A percentile compares a stretch with the other conserved stretches of the same genome.
These are phyloP conservation scores for Cyberlindnera nakhonratchasimensis DNA, from an alignment of 805 yeast species.

Conservation along the genomic window DNA sequence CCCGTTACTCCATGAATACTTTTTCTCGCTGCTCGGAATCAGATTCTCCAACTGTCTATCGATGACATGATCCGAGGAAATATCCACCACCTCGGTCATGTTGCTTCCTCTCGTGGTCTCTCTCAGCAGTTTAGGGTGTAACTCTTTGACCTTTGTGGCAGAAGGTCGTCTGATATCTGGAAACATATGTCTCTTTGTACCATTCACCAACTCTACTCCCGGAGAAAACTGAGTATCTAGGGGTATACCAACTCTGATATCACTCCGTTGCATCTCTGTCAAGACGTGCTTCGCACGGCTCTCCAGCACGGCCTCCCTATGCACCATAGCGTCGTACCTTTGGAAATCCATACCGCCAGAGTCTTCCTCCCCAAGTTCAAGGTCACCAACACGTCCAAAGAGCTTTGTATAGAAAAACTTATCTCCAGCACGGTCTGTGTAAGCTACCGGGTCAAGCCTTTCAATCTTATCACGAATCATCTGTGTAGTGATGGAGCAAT, in stretches of 20 bases:
- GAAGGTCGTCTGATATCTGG: slow-evolving; percentile 10
- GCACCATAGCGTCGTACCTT: slow-evolving; percentile 32
- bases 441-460: slow-evolving; percentile 1
- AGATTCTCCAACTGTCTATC: slow-evolving; percentile 4
- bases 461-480: slow-evolving; percentile 9
- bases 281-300: slow-evolving; percentile 24
- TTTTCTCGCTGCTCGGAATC: not conserved
- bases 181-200: slow-evolving; percentile 8
- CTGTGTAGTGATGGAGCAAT: slow-evolving; percentile 11
- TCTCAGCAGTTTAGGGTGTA: slow-evolving; percentile 10
- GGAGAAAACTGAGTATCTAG: slow-evolving; percentile 27
- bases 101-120: slow-evolving; percentile 21
- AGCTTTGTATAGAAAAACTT: slow-evolving; percentile 30
- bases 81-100: slow-evolving; percentile 27
- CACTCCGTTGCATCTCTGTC: slow-evolving; percentile 15
- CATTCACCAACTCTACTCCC: slow-evolving; percentile 18
- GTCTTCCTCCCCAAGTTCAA: slow-evolving; percentile 7
- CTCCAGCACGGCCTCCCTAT: slow-evolving; percentile 32
- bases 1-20: not conserved
- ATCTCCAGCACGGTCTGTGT: slow-evolving; percentile 19
- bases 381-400: slow-evolving; percentile 12
- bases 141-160: slow-evolving; percentile 9
- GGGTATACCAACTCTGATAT: slow-evolving; percentile 22
- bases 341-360: slow-evolving; percentile 30
- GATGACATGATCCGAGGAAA: slow-evolving; percentile 16